Base-by-base conservation (phyloP, 148 eudicot genomes). In the Talinum fruticosum region DNA sequence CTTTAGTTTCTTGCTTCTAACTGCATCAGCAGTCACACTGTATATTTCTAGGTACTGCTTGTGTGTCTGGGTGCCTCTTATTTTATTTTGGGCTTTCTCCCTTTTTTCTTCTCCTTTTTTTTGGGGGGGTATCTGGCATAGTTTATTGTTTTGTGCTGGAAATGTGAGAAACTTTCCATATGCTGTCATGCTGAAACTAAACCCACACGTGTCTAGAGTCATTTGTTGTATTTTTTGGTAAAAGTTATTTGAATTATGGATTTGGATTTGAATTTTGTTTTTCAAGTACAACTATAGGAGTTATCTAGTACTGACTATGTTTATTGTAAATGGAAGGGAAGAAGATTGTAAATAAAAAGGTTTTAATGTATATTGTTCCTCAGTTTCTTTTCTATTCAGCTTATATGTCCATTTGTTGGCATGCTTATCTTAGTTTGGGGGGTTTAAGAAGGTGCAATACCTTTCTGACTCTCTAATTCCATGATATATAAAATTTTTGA, bases 401-500 rank as follows among this genome's bases (percentile, higher is more conserved):
- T n/a, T n/a, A n/a, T n/a, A n/a, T n/a, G n/a, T n/a, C n/a, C n/a
- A n/a, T n/a, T n/a, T 26, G 41, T 36, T 14, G 30, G 8, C 1
- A 21, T 10, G 24, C 10, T 12, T n/a, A 37, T 37, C n/a, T 33
- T 35, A n/a, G n/a, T n/a, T n/a, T n/a, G n/a, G n/a, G n/a, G n/a
- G n/a, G n/a, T n/a, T n/a, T n/a, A n/a, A n/a, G n/a, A n/a, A n/a
- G 28, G 26, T 33, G 45, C 0, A 12, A 13, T 62, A 8, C 37
- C 10, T 66, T 66, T 28, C 74, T 21, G 24, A 12, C 36, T 44
- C 14, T 67, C 29, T 24, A 19, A 74, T 67, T 8, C 57, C 10
- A 29, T 18, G 24, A 16, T 74, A 16, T 29, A 18, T 44, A 69
- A 78, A 61, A 66, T 79, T 34, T 80, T 34, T 81, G 51, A 86